These are phyloP conservation scores for Cicer cuneatum DNA, from an alignment of 306 rosid genomes.

Conservation along the genomic window DNA sequence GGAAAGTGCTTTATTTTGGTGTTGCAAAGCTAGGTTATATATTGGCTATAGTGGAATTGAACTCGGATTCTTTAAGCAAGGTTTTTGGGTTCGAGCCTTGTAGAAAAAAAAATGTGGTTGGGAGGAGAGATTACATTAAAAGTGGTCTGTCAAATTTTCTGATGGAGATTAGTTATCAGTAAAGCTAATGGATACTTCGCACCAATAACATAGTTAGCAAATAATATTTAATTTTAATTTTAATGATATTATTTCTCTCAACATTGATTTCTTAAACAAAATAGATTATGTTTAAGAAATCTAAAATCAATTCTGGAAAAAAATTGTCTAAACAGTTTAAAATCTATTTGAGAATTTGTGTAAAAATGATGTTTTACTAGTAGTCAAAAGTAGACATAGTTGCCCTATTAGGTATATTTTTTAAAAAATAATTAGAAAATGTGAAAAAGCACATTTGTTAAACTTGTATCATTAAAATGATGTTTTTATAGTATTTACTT, in stretches of 20 bases:
- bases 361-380: background rate
- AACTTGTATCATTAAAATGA: slow-evolving; percentile 5
- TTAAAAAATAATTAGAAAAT: background rate
- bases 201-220: too few relatives aligned
- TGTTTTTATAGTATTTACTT: background rate
- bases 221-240: background rate
- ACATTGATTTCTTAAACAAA: background rate
- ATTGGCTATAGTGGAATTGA: too few relatives aligned
- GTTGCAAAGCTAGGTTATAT: background rate
- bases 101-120: too few relatives aligned
- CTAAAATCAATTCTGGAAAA: background rate
- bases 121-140: too few relatives aligned
- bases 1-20: slow-evolving; percentile 15
- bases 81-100: too few relatives aligned
- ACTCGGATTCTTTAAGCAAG: too few relatives aligned
- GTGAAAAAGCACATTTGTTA: background rate
- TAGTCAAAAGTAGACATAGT: slow-evolving; percentile 5
- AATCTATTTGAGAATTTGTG: background rate
- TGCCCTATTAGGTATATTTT: background rate
- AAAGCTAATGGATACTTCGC: too few relatives aligned
- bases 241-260: background rate
- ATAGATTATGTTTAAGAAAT: background rate
- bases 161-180: too few relatives aligned
- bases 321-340: background rate
- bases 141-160: too few relatives aligned